Evolutionary conservation across 2,329 filamentous ascomycete species (phyloP).

Genomic region (Periconia sp.): DNA sequence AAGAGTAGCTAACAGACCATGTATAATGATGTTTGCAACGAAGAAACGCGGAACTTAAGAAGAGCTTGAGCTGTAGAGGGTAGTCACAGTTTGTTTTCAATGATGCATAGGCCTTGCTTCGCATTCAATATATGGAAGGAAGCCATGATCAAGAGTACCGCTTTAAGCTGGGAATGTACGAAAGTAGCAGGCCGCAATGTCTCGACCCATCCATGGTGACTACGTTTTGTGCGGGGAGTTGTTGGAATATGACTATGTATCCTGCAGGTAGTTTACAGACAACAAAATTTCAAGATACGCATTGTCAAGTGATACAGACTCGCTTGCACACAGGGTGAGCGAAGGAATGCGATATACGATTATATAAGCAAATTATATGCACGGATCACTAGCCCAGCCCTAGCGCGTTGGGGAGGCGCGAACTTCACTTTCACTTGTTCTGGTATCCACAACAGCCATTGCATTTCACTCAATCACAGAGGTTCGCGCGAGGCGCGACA

Average conservation of each 20-base stretch:
- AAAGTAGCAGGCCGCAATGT: not conserved
- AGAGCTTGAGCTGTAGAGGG: not conserved
- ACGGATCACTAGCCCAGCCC: slow-evolving; percentile 9
- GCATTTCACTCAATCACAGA: not conserved
- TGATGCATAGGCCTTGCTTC: not conserved
- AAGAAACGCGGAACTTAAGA: not conserved
- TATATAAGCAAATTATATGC: too few species aligned
- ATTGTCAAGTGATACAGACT: too few species aligned
- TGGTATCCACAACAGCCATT: not conserved
- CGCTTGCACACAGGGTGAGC: too few species aligned
- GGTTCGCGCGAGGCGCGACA: not conserved
- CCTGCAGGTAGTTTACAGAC: too few species aligned
- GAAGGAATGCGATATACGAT: too few species aligned
- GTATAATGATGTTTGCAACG: not conserved
- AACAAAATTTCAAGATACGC: too few species aligned
- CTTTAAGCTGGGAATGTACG: not conserved
- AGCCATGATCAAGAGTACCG: not conserved
- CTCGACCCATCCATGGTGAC: too few species aligned
- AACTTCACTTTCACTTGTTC: slow-evolving; percentile 3
- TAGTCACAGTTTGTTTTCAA: not conserved
- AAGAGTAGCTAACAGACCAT: not conserved
- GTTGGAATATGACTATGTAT: too few species aligned
- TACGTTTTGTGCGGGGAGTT: too few species aligned
- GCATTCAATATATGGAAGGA: not conserved
- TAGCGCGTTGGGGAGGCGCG: slow-evolving; percentile 18